Conservation (phyloP, 83 land plant species). For the Thuja plicata region DNA sequence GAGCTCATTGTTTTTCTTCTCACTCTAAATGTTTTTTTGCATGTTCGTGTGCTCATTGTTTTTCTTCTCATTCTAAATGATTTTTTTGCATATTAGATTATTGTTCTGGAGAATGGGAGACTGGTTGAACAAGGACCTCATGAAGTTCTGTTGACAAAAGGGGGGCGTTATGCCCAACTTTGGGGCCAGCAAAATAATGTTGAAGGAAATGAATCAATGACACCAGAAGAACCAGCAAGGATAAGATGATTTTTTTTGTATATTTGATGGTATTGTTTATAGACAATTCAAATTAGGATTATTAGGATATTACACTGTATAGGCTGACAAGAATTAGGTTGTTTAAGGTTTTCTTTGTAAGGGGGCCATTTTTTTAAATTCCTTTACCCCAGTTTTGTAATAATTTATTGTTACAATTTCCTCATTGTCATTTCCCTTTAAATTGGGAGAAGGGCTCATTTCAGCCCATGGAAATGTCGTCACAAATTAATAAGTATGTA, state of each 20-base stretch:
- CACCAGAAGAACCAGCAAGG: neutral
- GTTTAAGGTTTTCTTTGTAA: neutral
- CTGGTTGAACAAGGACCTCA: conserved; percentile 92
- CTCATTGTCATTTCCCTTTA: neutral
- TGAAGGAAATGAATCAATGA: conserved; percentile 9
- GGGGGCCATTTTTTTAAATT: neutral
- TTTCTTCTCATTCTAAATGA: neutral
- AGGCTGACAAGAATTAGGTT: neutral
- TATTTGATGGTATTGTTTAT: neutral
- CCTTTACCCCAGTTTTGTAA: neutral
- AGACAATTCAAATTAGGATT: neutral
- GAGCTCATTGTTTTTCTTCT: neutral
- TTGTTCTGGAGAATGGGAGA: conserved; percentile 88
- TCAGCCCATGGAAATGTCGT: neutral
- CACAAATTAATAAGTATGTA: neutral
- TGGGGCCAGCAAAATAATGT: conserved; percentile 80
- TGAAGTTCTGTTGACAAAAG: conserved; percentile 60
- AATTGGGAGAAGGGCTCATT: neutral
- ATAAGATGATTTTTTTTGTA: neutral
- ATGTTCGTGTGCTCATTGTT: neutral
- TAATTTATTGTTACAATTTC: neutral
- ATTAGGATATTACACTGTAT: neutral
- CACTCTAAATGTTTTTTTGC: neutral
- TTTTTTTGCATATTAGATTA: conserved; percentile 50
- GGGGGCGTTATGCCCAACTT: conserved; percentile 82